phyloP scores from a whole-genome alignment of 2,329 filamentous ascomycete genomes.

The Fusarium sulawesiense region DNA sequence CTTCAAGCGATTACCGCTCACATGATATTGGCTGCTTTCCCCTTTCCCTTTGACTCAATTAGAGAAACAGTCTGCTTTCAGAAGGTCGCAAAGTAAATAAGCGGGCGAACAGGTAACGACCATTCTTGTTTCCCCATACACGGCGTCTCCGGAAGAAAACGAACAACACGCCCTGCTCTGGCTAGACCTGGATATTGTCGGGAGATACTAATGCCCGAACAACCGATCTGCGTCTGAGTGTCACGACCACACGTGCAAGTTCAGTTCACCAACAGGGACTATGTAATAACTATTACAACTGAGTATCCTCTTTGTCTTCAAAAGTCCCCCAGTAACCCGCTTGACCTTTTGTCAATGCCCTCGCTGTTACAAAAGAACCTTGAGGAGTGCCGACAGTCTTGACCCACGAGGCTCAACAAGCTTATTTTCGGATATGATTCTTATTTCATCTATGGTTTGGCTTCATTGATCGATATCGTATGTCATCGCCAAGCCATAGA shows the following conservation, averaged over 20 bases:
- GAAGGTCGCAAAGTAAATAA: slow-evolving; percentile 41
- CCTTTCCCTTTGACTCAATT: neutral
- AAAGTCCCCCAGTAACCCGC: slow-evolving; percentile 39
- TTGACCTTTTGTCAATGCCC: slow-evolving; percentile 20
- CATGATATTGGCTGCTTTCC: slow-evolving; percentile 10
- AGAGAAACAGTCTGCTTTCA: slow-evolving; percentile 32
- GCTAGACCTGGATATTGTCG: slow-evolving; percentile 16
- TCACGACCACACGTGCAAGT: slow-evolving; percentile 12
- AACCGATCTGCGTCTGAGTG: slow-evolving; percentile 10
- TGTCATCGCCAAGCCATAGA: slow-evolving; percentile 1
- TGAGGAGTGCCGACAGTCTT: slow-evolving; percentile 13
- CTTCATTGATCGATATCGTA: slow-evolving; percentile 3
- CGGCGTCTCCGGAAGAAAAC: slow-evolving; percentile 15
- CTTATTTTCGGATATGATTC: slow-evolving; percentile 23
- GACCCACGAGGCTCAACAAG: slow-evolving; percentile 24
- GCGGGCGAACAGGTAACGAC: slow-evolving; percentile 1
- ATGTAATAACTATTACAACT: slow-evolving; percentile 34
- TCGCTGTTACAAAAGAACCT: slow-evolving; percentile 34
- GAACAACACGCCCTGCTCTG: slow-evolving; percentile 18
- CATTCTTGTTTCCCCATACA: slow-evolving; percentile 10
- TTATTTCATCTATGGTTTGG: slow-evolving; percentile 1
- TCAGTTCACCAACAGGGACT: slow-evolving; percentile 20
- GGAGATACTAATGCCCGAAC: slow-evolving; percentile 21
- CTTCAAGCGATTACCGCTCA: slow-evolving; percentile 3
- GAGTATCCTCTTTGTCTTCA: slow-evolving; percentile 35